A percentile compares a stretch with the other conserved stretches of the same genome.
Conservation (phyloP, 176 grass and related monocot genomes). For the Raddia distichophylla region DNA sequence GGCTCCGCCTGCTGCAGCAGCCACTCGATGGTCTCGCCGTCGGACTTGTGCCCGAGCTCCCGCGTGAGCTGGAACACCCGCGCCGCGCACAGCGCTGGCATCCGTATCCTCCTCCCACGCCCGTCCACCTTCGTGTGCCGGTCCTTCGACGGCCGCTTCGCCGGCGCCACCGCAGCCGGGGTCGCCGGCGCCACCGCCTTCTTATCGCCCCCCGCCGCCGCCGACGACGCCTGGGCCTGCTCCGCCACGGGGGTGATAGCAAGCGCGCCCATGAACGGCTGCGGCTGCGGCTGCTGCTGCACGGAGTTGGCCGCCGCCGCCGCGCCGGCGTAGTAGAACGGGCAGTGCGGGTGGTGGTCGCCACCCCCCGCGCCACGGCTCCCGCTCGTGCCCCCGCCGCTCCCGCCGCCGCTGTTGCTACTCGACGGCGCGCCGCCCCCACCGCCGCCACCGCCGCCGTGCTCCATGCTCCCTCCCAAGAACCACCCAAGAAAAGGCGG, state of each 20-base stretch:
- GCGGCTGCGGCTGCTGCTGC: conserved; percentile 8
- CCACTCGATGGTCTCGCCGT: conserved; percentile 99
- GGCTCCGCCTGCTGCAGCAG: conserved; percentile 95
- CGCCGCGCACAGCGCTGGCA: conserved; percentile 96
- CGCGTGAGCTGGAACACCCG: conserved; percentile 96
- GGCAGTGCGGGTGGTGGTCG: conserved; percentile 56
- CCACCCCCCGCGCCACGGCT: conserved; percentile 9
- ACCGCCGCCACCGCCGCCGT: conserved; percentile 41
- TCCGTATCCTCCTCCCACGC: conserved; percentile 83
- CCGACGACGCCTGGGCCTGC: conserved; percentile 48
- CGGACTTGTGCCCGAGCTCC: conserved; percentile 95
- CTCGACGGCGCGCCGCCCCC: conserved; percentile 53
- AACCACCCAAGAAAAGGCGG: conserved; percentile 21
- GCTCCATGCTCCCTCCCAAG: conserved; percentile 42
- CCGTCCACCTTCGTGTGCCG: conserved; percentile 98
- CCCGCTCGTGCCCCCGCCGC: conserved; percentile 15
- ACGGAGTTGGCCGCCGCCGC: conserved; percentile 41
- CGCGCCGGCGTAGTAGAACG: conserved; percentile 60
- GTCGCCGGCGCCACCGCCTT: conserved; percentile 53
- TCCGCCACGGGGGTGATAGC: conserved; percentile 49
- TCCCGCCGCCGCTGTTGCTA: conserved; percentile 58
- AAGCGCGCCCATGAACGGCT: conserved; percentile 68
- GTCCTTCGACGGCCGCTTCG: conserved; percentile 90
- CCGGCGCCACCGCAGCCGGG: not conserved
- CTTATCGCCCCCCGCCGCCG: conserved; percentile 35